Base-by-base conservation (phyloP, 2,329 filamentous ascomycete species). In the Xylaria multiplex region DNA sequence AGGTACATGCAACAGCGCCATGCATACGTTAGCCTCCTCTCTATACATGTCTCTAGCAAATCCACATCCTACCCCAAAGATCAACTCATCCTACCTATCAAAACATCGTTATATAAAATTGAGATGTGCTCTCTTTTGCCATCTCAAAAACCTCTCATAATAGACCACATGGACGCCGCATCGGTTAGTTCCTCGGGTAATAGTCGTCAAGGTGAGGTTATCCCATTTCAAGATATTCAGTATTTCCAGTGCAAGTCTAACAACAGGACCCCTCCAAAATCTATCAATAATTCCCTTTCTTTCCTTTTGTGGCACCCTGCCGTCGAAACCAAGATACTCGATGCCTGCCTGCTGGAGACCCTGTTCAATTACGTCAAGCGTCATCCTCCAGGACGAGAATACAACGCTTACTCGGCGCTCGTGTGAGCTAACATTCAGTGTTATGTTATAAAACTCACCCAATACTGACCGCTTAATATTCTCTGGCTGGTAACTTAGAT, bases 381-480 rank as follows among this genome's bases (percentile, higher is more conserved):
- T 85, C 11, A 80, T 70, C 16, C 81, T 79, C 84, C 84, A 86
- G 0, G 76, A 81, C 0, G 84, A 85, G 62, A 87, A 87, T 0
- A 86, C 79, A 16, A 86, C 77, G 55, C 84, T 86, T n/a, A 24
- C 1, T 1, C 27, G 30, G 35, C 42, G 6, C n/a, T 11, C 22
- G 13, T 13, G 35, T 55, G n/a, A 55, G 52, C 43, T 48, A 54
- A 13, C 11, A 27, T 22, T 8, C 3, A 2, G 9, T 27, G 3
- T 7, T 8, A 30, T 16, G 11, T 3, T n/a, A 5, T 35, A 13
- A n/a, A 43, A 27, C 24, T n/a, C 7, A 16, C 32, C 1, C 5
- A 32, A 27, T 1, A 56, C 45, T 40, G 9, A 62, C 59, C 59
- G 50, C 32, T 62, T 62, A 9, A 46, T 16, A 22, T 35, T 43